Base-by-base conservation (phyloP, 2,329 filamentous ascomycete genomes). In the Fusarium palustre region DNA sequence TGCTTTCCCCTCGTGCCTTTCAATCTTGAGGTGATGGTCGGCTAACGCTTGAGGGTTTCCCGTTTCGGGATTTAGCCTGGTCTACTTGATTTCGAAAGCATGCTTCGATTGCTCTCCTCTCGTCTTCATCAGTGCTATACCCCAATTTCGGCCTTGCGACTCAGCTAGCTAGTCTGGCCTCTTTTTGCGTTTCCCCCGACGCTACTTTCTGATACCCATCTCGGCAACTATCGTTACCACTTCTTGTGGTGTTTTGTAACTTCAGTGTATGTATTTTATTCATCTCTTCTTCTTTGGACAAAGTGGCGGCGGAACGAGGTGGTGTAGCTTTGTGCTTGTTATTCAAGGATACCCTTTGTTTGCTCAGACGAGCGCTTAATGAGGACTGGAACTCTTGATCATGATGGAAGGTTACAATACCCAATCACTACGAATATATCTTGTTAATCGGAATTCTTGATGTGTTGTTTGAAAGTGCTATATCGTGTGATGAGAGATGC, bases 81-180 rank as follows among this genome's bases (percentile, higher is more conserved):
- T 79, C 76, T 67, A 79, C 76, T 75, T 79, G 77, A 79, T 78
- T 66, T 76, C 71, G 66, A 71, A 64, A 68, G 65, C 66, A 57
- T 43, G 41, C 48, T 59, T 46, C 39, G 15, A 20, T 34, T 62
- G 52, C 57, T 63, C 59, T 62, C 58, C 31, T 56, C 56, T 71
- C 69, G 70, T 72, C 59, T 65, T 73, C 62, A 66, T 60, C 55
- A 61, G 57, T 56, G 56, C 67, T 55, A 43, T 52, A 46, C 43
- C 43, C 50, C 48, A 20, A 25, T 38, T 45, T 46, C n/a, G 16
- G 43, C 60, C 60, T 16, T 60, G 47, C 41, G 45, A 46, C 30
- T 45, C 28, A 28, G 20, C 43, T 49, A 33, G 50, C 47, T 54
- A 52, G 47, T 36, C 22, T 61, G 49, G 24, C 43, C 34, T 36